Evolutionary conservation across 345 rosid genomes (phyloP), one percentile per base, ranked within the genome.

Genomic region (Linum lewisii): DNA sequence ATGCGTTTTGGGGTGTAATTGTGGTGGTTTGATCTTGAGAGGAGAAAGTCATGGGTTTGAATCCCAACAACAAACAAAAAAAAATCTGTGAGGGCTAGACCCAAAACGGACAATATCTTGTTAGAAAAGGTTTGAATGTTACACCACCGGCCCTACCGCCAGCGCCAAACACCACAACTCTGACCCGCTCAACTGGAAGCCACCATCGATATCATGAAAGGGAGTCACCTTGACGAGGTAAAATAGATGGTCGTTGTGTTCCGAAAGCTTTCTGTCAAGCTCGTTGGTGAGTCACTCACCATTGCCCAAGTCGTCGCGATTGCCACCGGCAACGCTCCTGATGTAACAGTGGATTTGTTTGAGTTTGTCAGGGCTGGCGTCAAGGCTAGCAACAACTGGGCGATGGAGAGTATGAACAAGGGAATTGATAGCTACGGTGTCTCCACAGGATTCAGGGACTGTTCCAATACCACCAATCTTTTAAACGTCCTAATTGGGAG

Each of bases 371-470:
- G 56, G 24, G 56, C 24, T 24, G 24, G 56, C 24, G 56, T 52
- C 56, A 52, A 52, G 24, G 56, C 56, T 11, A 52, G 56, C 22
- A 52, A 24, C 56, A 24, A 52, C 56, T 52, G 56, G 56, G 56
- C 21, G 3, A 52, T 52, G 56, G 56, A 52, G 21, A 52, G 56
- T 11, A 52, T 52, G 56, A 52, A 21, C 56, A 52, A 52, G 7
- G 56, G 56, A 10, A 52, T 24, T 11, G 56, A 52, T 2, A 52
- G 56, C 56, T 52, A 52, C 56, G 56, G 56, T 20, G 56, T 52
- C 56, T 20, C 56, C 56, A 52, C 56, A 24, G 56, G 56, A 24
- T 52, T 52, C 56, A 24, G 56, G n/a, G n/a, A n/a, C n/a, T n/a
- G n/a, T n/a, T n/a, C n/a, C n/a, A n/a, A n/a, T n/a, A n/a, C n/a